Evolutionary conservation across 768 basidiomycete genomes (phyloP).

Genomic region (Pleurotus pulmonarius): DNA sequence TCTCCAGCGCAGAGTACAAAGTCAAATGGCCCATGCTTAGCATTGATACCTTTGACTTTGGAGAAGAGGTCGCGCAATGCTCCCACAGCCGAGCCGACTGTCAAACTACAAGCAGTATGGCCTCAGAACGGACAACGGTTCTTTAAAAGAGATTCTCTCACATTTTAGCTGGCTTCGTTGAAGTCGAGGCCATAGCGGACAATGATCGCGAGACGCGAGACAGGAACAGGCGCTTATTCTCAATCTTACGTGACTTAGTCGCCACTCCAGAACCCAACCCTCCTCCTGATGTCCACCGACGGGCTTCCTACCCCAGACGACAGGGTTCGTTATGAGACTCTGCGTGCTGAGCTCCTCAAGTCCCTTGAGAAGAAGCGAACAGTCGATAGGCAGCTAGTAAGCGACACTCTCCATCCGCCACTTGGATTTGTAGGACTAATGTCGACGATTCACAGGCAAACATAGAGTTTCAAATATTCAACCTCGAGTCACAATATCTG

Average conservation of each 20-base stretch:
- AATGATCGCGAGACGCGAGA: too few relatives aligned
- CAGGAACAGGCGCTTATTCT: background rate
- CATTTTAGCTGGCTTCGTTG: conserved; percentile 1
- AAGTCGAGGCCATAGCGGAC: too few relatives aligned
- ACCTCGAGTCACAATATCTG: conserved; percentile 71
- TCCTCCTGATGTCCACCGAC: conserved; percentile 3
- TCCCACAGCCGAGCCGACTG: conserved; percentile 79
- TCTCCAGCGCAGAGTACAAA: conserved; percentile 79
- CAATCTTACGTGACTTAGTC: background rate
- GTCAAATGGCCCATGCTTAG: conserved; percentile 93
- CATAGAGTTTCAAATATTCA: conserved; percentile 76
- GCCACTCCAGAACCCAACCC: background rate
- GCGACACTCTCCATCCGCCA: conserved; percentile 16
- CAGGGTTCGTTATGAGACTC: conserved; percentile 63
- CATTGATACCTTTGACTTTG: conserved; percentile 81
- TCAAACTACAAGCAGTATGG: conserved; percentile 39
- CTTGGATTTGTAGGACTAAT: too few relatives aligned
- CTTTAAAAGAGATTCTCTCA: background rate
- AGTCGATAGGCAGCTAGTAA: conserved; percentile 73
- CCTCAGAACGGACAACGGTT: background rate
- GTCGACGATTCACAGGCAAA: conserved; percentile 48
- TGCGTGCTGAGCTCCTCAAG: conserved; percentile 71
- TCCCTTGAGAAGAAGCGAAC: conserved; percentile 73
- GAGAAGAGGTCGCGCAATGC: conserved; percentile 69
- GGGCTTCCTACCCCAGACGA: conserved; percentile 53